Evolutionary conservation across 805 yeast species (phyloP).

Genomic region (Ogataea henricii): DNA sequence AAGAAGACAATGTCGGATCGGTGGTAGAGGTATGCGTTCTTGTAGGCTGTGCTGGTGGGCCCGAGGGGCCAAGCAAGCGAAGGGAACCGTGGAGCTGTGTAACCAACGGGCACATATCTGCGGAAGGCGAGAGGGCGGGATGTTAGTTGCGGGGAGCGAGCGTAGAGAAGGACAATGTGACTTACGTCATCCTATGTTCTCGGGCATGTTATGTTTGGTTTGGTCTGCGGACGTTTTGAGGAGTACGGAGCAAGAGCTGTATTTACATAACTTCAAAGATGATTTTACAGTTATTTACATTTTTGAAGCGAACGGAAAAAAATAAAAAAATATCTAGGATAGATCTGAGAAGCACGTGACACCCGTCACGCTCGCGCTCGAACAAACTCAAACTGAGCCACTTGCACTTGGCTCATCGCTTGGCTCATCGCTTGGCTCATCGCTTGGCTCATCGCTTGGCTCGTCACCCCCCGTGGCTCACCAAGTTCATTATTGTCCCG

Average conservation of each 20-base stretch:
- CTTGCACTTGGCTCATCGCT: too few relatives aligned
- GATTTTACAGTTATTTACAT: neutral
- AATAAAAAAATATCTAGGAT: neutral
- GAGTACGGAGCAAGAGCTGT: too few relatives aligned
- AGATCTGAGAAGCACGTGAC: too few relatives aligned
- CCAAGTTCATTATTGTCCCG: constrained; percentile 21
- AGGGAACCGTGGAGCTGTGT: constrained; percentile 77
- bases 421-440: too few relatives aligned
- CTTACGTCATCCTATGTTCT: constrained; percentile 9
- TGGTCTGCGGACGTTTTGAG: neutral
- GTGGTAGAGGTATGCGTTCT: constrained; percentile 63
- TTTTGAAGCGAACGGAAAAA: neutral
- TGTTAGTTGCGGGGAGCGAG: neutral
- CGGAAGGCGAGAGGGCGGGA: too few relatives aligned
- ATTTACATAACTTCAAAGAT: too few relatives aligned
- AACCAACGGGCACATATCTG: constrained; percentile 68
- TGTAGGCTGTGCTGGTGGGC: constrained; percentile 34
- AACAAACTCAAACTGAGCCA: too few relatives aligned
- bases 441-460: too few relatives aligned
- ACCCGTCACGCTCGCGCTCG: too few relatives aligned
- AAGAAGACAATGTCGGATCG: constrained; percentile 77
- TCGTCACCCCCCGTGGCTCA: too few relatives aligned
- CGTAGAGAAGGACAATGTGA: neutral
- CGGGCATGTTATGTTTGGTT: neutral
- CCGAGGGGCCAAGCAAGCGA: constrained; percentile 72